Evolutionary conservation across 768 basidiomycete genomes (phyloP), one percentile per base, ranked within the genome.

Genomic region (Tricholoma saponaceum): DNA sequence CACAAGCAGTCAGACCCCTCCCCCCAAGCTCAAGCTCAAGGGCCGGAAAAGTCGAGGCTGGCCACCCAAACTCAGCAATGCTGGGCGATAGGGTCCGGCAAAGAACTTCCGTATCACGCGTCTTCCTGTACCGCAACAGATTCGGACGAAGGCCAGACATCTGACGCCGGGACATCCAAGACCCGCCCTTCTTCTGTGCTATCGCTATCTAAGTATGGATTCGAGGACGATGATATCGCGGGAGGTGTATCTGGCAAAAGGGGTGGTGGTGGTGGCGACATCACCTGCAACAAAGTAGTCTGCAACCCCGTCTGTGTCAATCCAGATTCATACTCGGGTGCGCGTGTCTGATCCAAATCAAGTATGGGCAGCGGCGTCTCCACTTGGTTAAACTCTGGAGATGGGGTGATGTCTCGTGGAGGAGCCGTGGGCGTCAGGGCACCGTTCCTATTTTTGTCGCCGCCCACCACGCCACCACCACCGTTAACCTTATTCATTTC

Each of bases 371-470:
- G 14, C 52, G 65, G 56, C 20, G 62, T 20, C 39, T 62, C 63
- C n/a, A 66, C 60, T 52, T 63, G 60, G 35, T 61, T 67, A 51
- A 67, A 63, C 13, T 65, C 63, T 50, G 57, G 51, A 35, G 66
- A 59, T 30, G 62, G 25, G 20, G 41, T 63, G 33, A 54, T 51
- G 6, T 26, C 33, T 39, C 57, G 57, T 39, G 56, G 16, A 16
- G 57, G n/a, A 22, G 51, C 25, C 46, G 57, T 54, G 53, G 53
- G 53, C 44, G 47, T 52, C 37, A 54, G 13, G 14, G 32, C 52
- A 25, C 35, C 41, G 3, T 35, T 54, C 26, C 39, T 44, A 35
- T 30, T 37, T 37, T 54, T 41, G 32, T 54, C 55, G 22, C 49
- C 35, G 51, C 26, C 39, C 55, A 44, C 9, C 39, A 46, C 26